Percentiles rank a stretch among this genome's conserved stretches.
phyloP scores from a whole-genome alignment of 179 eudicot species.

The Silene noctiflora region DNA sequence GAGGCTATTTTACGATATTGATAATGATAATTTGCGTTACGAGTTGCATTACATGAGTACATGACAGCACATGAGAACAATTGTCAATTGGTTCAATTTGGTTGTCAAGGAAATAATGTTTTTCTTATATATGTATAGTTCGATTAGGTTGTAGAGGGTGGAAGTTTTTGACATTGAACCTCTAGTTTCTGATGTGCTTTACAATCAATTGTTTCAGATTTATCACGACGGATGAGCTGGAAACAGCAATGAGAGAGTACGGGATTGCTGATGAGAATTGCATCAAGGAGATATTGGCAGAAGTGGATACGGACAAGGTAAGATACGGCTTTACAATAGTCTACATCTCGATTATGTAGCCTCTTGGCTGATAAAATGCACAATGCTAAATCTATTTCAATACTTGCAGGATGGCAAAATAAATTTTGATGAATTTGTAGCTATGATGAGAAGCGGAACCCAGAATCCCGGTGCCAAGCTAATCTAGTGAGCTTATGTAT shows the following conservation, averaged over 20 bases:
- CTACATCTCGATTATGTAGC: background rate
- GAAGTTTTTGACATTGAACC: background rate
- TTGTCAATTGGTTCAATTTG: background rate
- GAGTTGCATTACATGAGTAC: too few relatives aligned
- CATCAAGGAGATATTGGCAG: constrained; percentile 54
- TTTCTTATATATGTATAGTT: too few relatives aligned
- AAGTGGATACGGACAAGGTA: constrained; percentile 55
- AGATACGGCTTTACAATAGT: background rate
- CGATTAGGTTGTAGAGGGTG: too few relatives aligned
- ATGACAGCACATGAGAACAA: background rate
- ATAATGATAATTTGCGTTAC: too few relatives aligned
- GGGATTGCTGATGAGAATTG: constrained; percentile 49
- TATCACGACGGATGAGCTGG: constrained; percentile 48
- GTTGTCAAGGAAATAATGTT: too few relatives aligned
- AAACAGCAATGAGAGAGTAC: constrained; percentile 44
- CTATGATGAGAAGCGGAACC: constrained; percentile 73
- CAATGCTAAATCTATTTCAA: background rate
- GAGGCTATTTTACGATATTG: too few relatives aligned
- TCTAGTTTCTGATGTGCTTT: background rate
- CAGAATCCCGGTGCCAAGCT: constrained; percentile 49
- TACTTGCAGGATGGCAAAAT: constrained; percentile 48
- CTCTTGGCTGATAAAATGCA: background rate
- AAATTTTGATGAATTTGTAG: constrained; percentile 53
- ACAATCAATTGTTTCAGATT: constrained; percentile 22
- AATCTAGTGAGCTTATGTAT: constrained; percentile 24